Conservation (phyloP, 495 filamentous ascomycete species). For the Margaritispora aquatica region DNA sequence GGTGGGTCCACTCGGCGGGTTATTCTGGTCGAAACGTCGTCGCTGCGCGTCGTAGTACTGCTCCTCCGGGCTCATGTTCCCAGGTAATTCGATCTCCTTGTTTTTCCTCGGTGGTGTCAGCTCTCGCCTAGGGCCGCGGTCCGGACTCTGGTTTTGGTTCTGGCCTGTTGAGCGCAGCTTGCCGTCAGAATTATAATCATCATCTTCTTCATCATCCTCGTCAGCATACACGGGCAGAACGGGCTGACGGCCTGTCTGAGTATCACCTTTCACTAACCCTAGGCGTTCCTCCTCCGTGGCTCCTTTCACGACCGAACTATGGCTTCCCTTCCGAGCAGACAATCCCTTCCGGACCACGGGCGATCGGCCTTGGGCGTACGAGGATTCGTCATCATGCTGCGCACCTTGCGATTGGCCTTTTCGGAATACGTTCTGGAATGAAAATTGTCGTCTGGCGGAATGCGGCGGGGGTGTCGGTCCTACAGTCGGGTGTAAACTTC, state of each 20-base stretch:
- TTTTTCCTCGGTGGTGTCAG: constrained; percentile 12
- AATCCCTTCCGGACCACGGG: constrained; percentile 32
- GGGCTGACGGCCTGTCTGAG: constrained; percentile 32
- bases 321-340: constrained; percentile 37
- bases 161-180: background rate
- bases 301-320: constrained; percentile 37
- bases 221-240: constrained; percentile 32
- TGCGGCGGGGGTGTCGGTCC: constrained; percentile 46
- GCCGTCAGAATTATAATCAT: constrained; percentile 1
- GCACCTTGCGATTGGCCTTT: constrained; percentile 19
- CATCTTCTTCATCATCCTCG: constrained; percentile 22
- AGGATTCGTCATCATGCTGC: constrained; percentile 26
- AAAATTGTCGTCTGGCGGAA: constrained; percentile 72
- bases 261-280: constrained; percentile 79
- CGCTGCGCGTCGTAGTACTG: constrained; percentile 13
- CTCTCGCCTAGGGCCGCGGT: background rate
- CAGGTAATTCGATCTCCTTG: constrained; percentile 3
- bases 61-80: constrained; percentile 4
- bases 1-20: background rate
- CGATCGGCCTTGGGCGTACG: constrained; percentile 28
- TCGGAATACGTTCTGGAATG: constrained; percentile 78
- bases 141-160: constrained; percentile 9
- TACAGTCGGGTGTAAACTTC: constrained; percentile 19
- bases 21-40: constrained; percentile 5
- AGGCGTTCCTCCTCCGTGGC: constrained; percentile 85